Evolutionary conservation across 805 yeast species (phyloP), one percentile per base, ranked within the genome.

Genomic region (Dipodascus geniculatus): DNA sequence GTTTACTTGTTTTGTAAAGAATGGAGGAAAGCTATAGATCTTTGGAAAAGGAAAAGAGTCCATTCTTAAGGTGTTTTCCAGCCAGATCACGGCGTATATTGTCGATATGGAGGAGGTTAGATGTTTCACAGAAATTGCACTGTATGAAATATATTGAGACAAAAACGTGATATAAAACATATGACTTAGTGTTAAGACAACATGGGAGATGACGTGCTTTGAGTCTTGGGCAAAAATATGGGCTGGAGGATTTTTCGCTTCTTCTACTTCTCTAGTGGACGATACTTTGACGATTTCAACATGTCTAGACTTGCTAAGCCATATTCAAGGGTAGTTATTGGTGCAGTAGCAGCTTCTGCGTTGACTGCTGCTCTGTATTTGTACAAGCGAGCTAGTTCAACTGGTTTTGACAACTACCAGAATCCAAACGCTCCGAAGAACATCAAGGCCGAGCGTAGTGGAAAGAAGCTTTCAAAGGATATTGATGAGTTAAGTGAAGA

Each of bases 1-100:
- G 61, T 91, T 90, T 22, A 93, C 89, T 68, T 91, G 99, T 56
- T 80, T 76, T 6, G 98, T 93, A 70, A 81, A 91, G 60, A 91
- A 80, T 0, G 99, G 99, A 3, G 97, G 97, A 67, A 89, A 91
- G 42, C 79, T 73, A 62, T 81, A 81, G 19, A 83, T 81, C 2
- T 75, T 65, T 3, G 87, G 85, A 52, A 71, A 73, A 51, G 55
- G 51, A 51, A 58, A 42, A 38, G 44, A 17, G 6, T 28, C n/a
- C n/a, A n/a, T n/a, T n/a, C n/a, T n/a, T n/a, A n/a, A n/a, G n/a
- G n/a, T n/a, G n/a, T n/a, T n/a, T n/a, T n/a, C n/a, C n/a, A n/a
- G n/a, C n/a, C n/a, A n/a, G n/a, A n/a, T n/a, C n/a, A n/a, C n/a
- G n/a, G n/a, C n/a, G n/a, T n/a, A n/a, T n/a, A n/a, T n/a, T n/a